These are phyloP conservation scores for Hanseniaspora taiwanica DNA, from an alignment of 805 yeast genomes.

Conservation along the genomic window DNA sequence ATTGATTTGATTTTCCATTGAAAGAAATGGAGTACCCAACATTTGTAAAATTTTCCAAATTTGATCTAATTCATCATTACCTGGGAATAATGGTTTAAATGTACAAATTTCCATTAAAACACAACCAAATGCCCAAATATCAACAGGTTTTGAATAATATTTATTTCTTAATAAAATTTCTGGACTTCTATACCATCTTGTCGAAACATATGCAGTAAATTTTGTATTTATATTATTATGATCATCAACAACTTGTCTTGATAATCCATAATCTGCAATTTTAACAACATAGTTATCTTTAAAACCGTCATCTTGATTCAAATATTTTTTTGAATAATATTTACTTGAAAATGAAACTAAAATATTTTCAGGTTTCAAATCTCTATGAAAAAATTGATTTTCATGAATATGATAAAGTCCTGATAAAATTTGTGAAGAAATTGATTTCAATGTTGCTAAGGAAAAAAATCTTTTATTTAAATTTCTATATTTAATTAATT, in stretches of 20 bases:
- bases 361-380: slow-evolving; percentile 88
- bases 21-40: slow-evolving; percentile 57
- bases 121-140: slow-evolving; percentile 79
- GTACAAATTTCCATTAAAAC: slow-evolving; percentile 65
- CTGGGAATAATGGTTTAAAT: slow-evolving; percentile 74
- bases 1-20: slow-evolving; percentile 12
- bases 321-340: slow-evolving; percentile 32
- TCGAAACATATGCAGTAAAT: slow-evolving; percentile 66
- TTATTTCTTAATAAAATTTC: slow-evolving; percentile 58
- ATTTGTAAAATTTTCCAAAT: slow-evolving; percentile 49
- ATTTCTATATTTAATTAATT: slow-evolving; percentile 50
- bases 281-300: slow-evolving; percentile 45
- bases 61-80: slow-evolving; percentile 68
- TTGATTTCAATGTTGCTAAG: slow-evolving; percentile 45
- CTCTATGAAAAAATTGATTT: slow-evolving; percentile 56
- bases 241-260: slow-evolving; percentile 33
- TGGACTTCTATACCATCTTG: slow-evolving; percentile 81
- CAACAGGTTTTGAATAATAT: slow-evolving; percentile 54
- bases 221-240: slow-evolving; percentile 16
- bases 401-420: slow-evolving; percentile 79
- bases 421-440: slow-evolving; percentile 54
- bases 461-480: slow-evolving; percentile 37
- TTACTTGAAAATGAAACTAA: slow-evolving; percentile 47
- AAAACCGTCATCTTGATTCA: slow-evolving; percentile 11
- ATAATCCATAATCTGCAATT: slow-evolving; percentile 70